Evolutionary conservation across 106 monocot genomes (phyloP).

Genomic region (Allium cepa): DNA sequence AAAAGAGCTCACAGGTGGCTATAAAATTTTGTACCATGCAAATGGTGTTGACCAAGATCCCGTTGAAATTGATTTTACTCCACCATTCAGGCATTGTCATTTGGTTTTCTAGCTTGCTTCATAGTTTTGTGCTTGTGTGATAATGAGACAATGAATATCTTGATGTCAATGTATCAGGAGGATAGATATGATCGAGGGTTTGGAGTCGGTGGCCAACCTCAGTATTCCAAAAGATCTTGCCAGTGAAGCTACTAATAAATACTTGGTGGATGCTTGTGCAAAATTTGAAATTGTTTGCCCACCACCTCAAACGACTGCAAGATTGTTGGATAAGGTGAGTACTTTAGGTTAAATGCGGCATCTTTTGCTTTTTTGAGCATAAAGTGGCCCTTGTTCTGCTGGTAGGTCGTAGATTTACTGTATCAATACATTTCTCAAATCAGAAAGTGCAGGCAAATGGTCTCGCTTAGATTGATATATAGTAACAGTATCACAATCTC

Average conservation of each 20-base stretch:
- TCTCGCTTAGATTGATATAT: no score
- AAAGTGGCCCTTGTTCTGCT: no score
- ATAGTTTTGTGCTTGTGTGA: background rate
- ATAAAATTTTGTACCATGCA: constrained; percentile 87
- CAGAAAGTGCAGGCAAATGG: no score
- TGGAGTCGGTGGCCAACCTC: constrained; percentile 66
- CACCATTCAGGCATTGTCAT: constrained; percentile 69
- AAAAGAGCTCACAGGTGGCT: constrained; percentile 84
- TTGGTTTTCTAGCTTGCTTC: background rate
- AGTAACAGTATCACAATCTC: no score
- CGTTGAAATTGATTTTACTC: constrained; percentile 94
- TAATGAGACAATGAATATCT: background rate
- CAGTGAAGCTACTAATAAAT: constrained; percentile 79
- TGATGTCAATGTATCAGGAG: constrained; percentile 30
- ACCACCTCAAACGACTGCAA: constrained; percentile 75
- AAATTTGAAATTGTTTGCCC: constrained; percentile 91
- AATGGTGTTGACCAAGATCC: constrained; percentile 80
- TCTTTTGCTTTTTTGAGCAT: no score
- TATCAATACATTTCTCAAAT: no score
- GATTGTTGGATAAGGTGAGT: constrained; percentile 82
- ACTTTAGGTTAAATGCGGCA: background rate
- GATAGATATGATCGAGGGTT: constrained; percentile 83
- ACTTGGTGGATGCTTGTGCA: constrained; percentile 70
- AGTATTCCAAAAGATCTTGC: constrained; percentile 82
- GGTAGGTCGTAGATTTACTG: no score